Percentiles rank a stretch among this genome's conserved stretches.
Conservation (phyloP, 2,329 filamentous ascomycete species). For the Epichloe glyceriae region DNA sequence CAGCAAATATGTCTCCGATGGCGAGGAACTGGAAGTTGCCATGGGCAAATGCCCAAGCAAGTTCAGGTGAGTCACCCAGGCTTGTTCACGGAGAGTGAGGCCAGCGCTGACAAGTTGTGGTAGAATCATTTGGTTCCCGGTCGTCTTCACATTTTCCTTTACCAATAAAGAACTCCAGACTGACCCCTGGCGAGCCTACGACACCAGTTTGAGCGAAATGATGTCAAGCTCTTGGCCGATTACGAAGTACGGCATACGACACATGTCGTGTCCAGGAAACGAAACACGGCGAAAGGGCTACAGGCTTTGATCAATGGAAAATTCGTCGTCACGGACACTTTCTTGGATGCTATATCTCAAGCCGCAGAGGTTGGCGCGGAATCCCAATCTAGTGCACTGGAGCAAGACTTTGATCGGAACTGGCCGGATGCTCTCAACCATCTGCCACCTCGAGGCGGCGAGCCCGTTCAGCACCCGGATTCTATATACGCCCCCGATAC, state of each 20-base stretch:
- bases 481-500: constrained; percentile 61
- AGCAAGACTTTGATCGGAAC: constrained; percentile 62
- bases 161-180: constrained; percentile 56
- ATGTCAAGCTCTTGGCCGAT: constrained; percentile 70
- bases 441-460: constrained; percentile 62
- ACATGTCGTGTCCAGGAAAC: constrained; percentile 77
- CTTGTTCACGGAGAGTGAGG: not conserved
- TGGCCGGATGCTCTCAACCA: constrained; percentile 68
- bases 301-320: constrained; percentile 75
- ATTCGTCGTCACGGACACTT: constrained; percentile 62
- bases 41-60: constrained; percentile 57
- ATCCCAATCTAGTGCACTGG: constrained; percentile 44
- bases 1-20: constrained; percentile 40
- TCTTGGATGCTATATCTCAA: constrained; percentile 57
- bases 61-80: constrained; percentile 35
- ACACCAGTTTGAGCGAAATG: constrained; percentile 62
- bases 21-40: constrained; percentile 45
- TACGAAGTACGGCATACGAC: constrained; percentile 63
- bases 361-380: constrained; percentile 39
- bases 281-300: constrained; percentile 78
- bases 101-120: constrained; percentile 2
- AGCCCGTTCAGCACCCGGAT: constrained; percentile 55
- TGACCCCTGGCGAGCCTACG: constrained; percentile 48
- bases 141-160: constrained; percentile 64
- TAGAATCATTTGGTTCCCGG: constrained; percentile 66